Evolutionary conservation across 1,139 yeast genomes (phyloP).

Genomic region (Hemisphaericaspora subhashii): DNA sequence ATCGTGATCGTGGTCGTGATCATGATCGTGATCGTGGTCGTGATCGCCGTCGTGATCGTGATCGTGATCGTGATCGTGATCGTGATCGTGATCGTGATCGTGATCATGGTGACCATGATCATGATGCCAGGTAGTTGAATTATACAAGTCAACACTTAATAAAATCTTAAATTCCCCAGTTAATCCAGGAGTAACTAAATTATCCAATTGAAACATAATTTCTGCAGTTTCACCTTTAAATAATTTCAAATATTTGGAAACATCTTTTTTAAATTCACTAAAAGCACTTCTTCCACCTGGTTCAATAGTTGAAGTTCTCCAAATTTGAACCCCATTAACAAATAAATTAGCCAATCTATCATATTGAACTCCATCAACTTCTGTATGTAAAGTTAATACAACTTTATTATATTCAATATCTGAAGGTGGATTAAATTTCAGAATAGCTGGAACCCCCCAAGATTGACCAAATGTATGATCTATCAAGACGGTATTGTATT

Average conservation of each 20-base stretch:
- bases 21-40: conserved; percentile 3
- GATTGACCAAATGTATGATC: conserved; percentile 38
- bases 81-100: conserved; percentile 5
- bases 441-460: conserved; percentile 36
- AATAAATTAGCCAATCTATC: conserved; percentile 75
- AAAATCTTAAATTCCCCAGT: conserved; percentile 63
- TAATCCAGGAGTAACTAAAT: conserved; percentile 53
- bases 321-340: conserved; percentile 64
- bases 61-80: conserved; percentile 8
- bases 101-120: conserved; percentile 5
- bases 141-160: conserved; percentile 53
- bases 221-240: conserved; percentile 40
- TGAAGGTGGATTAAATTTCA: conserved; percentile 28
- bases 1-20: not conserved
- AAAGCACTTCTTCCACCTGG: conserved; percentile 55
- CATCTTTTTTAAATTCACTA: conserved; percentile 60
- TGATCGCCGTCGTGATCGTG: conserved; percentile 1
- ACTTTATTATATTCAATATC: conserved; percentile 55
- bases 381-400: conserved; percentile 56
- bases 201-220: conserved; percentile 61
- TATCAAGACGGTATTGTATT: conserved; percentile 25
- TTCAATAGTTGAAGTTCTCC: conserved; percentile 87
- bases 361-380: conserved; percentile 67
- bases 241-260: conserved; percentile 54
- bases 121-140: conserved; percentile 6